Conservation (phyloP, 805 yeast genomes). For the Pichia deserticola region DNA sequence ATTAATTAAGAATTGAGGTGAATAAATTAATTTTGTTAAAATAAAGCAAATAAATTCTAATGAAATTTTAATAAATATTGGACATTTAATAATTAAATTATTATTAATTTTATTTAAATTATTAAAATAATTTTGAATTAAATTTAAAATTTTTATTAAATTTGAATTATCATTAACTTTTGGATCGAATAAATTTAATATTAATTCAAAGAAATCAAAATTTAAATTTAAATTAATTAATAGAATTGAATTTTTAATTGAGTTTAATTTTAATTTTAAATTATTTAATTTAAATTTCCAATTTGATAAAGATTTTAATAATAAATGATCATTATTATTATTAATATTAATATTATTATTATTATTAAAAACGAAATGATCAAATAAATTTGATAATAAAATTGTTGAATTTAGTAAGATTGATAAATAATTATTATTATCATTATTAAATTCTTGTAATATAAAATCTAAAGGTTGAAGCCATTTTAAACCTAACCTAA, state of each 20-base stretch:
- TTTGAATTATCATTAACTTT: constrained; percentile 7
- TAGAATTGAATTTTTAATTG: constrained; percentile 2
- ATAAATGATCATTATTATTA: constrained; percentile 8
- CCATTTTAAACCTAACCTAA: constrained; percentile 24
- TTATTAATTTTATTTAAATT: constrained; percentile 1
- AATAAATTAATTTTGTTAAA: constrained; percentile 10
- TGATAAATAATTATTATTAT: constrained; percentile 13
- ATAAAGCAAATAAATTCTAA: constrained; percentile 17
- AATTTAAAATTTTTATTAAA: constrained; percentile 9
- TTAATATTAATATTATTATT: constrained; percentile 2
- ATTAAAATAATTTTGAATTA: not conserved
- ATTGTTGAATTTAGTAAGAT: constrained; percentile 16
- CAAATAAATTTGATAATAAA: constrained; percentile 16
- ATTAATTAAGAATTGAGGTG: constrained; percentile 6
- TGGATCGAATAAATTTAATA: constrained; percentile 18
- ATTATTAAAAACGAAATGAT: constrained; percentile 17
- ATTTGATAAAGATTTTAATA: constrained; percentile 17
- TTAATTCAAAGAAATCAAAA: constrained; percentile 13
- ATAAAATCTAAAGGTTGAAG: constrained; percentile 13
- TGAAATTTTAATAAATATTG: constrained; percentile 18
- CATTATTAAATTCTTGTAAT: constrained; percentile 13
- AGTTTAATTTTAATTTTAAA: not conserved
- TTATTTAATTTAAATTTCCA: constrained; percentile 19
- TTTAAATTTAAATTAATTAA: not conserved
- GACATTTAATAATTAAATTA: constrained; percentile 12